These are phyloP conservation scores for Fusarium brevicatenulatum DNA, from an alignment of 2,329 filamentous ascomycete species.

Conservation along the genomic window DNA sequence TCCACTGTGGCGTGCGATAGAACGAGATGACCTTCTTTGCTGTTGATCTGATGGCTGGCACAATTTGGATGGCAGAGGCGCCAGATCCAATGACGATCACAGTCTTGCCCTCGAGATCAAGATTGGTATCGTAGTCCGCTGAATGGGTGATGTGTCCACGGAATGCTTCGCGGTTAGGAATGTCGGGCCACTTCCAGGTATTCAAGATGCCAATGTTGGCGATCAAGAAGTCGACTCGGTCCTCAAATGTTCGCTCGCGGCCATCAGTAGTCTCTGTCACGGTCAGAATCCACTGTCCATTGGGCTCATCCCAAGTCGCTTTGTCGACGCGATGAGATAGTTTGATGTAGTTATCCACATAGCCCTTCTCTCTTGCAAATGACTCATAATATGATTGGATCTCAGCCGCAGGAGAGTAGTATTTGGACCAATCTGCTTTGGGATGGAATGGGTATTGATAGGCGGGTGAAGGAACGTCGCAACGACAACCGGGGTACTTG, in stretches of 20 bases:
- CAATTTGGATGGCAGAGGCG: conserved; percentile 62
- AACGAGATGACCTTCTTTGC: conserved; percentile 55
- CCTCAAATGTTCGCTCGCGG: conserved; percentile 46
- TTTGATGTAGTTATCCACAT: conserved; percentile 44
- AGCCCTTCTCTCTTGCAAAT: conserved; percentile 47
- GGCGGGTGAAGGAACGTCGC: conserved; percentile 52
- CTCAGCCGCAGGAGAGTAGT: conserved; percentile 52
- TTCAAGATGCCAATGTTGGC: conserved; percentile 63
- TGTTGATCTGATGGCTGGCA: conserved; percentile 47
- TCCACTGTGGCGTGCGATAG: conserved; percentile 55
- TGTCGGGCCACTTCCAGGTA: conserved; percentile 61
- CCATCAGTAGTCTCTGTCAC: background rate
- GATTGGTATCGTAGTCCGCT: conserved; percentile 60
- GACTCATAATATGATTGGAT: conserved; percentile 52
- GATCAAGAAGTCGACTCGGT: conserved; percentile 59
- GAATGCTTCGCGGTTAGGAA: conserved; percentile 57
- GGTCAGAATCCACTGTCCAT: conserved; percentile 11
- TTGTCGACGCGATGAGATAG: conserved; percentile 38
- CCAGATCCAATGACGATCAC: conserved; percentile 66
- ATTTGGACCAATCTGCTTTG: conserved; percentile 56
- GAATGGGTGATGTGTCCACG: conserved; percentile 61
- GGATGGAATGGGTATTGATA: conserved; percentile 58
- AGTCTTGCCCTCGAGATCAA: conserved; percentile 59
- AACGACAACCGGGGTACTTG: conserved; percentile 48
- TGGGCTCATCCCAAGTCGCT: conserved; percentile 40